These are phyloP conservation scores for Botrytis byssoidea DNA, from an alignment of 2,329 filamentous ascomycete species.

Conservation along the genomic window DNA sequence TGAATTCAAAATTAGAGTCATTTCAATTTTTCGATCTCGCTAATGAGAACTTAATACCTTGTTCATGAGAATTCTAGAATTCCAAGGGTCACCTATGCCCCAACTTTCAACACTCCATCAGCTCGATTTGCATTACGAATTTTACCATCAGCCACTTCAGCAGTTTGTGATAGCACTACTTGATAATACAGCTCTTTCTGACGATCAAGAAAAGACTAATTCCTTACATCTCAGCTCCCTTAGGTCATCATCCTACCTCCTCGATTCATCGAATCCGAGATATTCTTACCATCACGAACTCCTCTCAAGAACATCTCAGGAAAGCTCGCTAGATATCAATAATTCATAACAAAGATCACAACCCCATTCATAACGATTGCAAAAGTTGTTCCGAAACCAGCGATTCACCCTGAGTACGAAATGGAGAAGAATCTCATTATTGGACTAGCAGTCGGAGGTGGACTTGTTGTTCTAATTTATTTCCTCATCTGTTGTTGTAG, in stretches of 20 bases:
- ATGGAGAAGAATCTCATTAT: background rate
- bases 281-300: no score
- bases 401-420: no score
- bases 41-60: background rate
- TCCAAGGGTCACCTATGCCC: background rate
- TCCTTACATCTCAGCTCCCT: background rate
- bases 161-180: background rate
- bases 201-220: background rate
- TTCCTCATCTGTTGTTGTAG: background rate
- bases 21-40: background rate
- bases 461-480: background rate
- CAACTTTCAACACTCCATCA: background rate
- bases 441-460: background rate
- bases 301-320: background rate
- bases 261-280: background rate
- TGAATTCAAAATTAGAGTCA: background rate
- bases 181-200: background rate
- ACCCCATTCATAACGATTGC: accelerated
- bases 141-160: background rate
- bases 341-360: background rate
- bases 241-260: background rate
- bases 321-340: background rate
- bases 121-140: background rate
- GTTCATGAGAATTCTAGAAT: background rate
- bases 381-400: background rate